These are phyloP conservation scores for Trichoderma gamsii DNA, from an alignment of 495 filamentous ascomycete species.

Conservation along the genomic window DNA sequence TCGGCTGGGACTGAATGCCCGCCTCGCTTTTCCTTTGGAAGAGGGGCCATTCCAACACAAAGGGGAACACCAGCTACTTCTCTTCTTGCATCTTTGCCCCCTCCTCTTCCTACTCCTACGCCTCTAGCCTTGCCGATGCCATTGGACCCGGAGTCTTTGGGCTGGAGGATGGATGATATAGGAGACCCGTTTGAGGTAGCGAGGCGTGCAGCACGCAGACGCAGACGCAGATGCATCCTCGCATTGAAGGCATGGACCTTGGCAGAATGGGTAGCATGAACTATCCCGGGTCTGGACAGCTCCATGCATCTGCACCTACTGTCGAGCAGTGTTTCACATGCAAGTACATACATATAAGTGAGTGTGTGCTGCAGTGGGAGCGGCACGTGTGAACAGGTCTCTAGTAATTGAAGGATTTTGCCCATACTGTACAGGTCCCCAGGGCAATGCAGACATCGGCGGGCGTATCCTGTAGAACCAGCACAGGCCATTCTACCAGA, in stretches of 20 bases:
- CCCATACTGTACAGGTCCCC: too few species aligned
- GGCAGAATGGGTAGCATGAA: background rate
- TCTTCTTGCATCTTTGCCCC: background rate
- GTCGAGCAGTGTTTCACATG: background rate
- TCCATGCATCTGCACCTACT: conserved; percentile 7
- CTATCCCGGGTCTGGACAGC: background rate
- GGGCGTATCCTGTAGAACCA: too few species aligned
- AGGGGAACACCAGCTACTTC: background rate
- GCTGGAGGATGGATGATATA: background rate
- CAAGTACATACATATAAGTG: background rate
- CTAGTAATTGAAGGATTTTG: background rate
- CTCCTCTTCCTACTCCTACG: background rate
- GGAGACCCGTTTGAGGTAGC: background rate
- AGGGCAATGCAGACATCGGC: too few species aligned
- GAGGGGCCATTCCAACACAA: conserved; percentile 4
- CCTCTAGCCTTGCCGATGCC: background rate
- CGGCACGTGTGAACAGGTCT: background rate
- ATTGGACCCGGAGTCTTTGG: background rate
- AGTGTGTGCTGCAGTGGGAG: background rate
- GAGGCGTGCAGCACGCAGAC: background rate
- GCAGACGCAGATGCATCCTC: background rate
- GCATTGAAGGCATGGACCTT: background rate
- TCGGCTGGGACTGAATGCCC: conserved; percentile 5
- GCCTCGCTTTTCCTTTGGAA: background rate
- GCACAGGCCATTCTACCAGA: too few species aligned